Evolutionary conservation across 2,329 filamentous ascomycete species (phyloP).

Genomic region (Botryotinia calthae): DNA sequence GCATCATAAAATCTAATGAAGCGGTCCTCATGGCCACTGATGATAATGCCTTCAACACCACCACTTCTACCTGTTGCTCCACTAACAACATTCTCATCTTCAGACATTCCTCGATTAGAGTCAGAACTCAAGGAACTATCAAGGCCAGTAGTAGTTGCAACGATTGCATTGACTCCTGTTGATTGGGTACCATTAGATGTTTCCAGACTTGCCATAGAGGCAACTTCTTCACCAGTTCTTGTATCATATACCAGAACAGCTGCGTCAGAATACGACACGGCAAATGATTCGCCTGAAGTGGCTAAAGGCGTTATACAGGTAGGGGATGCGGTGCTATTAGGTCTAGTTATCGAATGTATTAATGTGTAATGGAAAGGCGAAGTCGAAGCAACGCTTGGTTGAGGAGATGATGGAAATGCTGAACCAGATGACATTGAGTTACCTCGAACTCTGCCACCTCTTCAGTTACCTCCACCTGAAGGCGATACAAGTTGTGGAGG

Average conservation of each 20-base stretch:
- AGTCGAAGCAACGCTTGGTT: slow-evolving; percentile 79
- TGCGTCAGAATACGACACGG: slow-evolving; percentile 89
- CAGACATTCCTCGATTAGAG: slow-evolving; percentile 57
- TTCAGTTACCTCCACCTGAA: slow-evolving; percentile 62
- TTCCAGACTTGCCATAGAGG: slow-evolving; percentile 88
- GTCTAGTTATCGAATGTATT: slow-evolving; percentile 77
- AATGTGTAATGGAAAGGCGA: slow-evolving; percentile 87
- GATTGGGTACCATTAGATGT: slow-evolving; percentile 86
- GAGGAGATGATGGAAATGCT: slow-evolving; percentile 84
- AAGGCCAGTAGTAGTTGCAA: slow-evolving; percentile 78
- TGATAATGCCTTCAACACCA: slow-evolving; percentile 87
- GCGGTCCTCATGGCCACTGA: slow-evolving; percentile 93
- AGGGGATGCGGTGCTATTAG: slow-evolving; percentile 69
- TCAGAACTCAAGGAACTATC: slow-evolving; percentile 63
- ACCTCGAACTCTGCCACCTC: slow-evolving; percentile 75
- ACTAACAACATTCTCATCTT: slow-evolving; percentile 73
- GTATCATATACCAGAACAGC: slow-evolving; percentile 92
- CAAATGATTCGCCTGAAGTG: slow-evolving; percentile 78
- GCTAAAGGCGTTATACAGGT: slow-evolving; percentile 93
- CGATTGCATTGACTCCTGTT: slow-evolving; percentile 84
- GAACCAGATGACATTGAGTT: slow-evolving; percentile 95
- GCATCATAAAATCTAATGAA: slow-evolving; percentile 98
- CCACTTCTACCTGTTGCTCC: slow-evolving; percentile 78
- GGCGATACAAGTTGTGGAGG: slow-evolving; percentile 84
- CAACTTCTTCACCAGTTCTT: slow-evolving; percentile 78